A percentile compares a stretch with the other conserved stretches of the same genome.
Conservation (phyloP, 1,139 yeast species). For the Magnusiomyces tetraspermus region DNA sequence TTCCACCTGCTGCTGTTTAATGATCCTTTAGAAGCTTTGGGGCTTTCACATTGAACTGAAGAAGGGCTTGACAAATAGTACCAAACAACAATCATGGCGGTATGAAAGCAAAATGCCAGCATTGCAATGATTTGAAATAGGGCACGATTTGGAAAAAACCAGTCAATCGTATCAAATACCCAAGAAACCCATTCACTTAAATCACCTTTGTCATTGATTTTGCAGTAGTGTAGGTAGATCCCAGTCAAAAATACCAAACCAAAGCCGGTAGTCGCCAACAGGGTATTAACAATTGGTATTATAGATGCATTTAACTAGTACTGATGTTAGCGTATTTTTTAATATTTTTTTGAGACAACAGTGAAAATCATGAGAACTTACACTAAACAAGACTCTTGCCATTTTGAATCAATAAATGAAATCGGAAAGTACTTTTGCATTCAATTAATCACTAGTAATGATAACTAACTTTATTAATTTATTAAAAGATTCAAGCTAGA, state of each 20-base stretch:
- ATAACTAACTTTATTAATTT: too few relatives aligned
- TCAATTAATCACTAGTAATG: too few relatives aligned
- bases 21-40: too few relatives aligned
- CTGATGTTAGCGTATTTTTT: background rate
- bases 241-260: constrained; percentile 6
- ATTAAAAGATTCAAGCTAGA: too few relatives aligned
- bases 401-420: too few relatives aligned
- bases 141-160: constrained; percentile 62
- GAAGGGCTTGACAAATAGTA: constrained; percentile 38
- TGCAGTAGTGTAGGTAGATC: constrained; percentile 4
- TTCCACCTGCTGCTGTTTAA: too few relatives aligned
- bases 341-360: too few relatives aligned
- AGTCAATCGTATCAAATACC: constrained; percentile 1
- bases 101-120: constrained; percentile 58
- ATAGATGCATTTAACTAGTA: constrained; percentile 11
- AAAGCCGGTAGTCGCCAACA: constrained; percentile 7
- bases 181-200: constrained; percentile 8
- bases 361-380: too few relatives aligned
- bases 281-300: constrained; percentile 10
- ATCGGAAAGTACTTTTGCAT: too few relatives aligned
- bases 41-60: too few relatives aligned
- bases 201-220: constrained; percentile 5
- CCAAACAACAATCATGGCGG: constrained; percentile 71
- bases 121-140: constrained; percentile 66
- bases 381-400: too few relatives aligned